A percentile compares a stretch with the other conserved stretches of the same genome.
Evolutionary conservation across 1,284 basidiomycete species (phyloP).

Genomic region (Cystobasidium slooffiae): DNA sequence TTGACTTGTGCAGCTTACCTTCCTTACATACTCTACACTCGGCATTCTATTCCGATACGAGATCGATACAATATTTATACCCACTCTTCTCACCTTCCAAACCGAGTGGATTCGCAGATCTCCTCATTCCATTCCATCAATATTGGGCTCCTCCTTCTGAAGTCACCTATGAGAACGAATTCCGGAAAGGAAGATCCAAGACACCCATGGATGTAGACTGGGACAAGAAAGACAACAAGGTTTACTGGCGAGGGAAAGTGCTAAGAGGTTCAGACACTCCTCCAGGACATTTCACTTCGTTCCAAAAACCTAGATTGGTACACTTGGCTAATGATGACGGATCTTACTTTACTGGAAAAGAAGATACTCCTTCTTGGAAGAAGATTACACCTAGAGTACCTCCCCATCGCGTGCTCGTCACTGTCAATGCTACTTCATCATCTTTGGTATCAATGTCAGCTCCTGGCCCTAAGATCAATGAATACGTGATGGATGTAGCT

Average conservation of each 20-base stretch:
- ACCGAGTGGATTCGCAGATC: constrained; percentile 79
- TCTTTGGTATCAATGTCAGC: constrained; percentile 49
- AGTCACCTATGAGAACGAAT: constrained; percentile 89
- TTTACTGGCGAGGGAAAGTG: constrained; percentile 87
- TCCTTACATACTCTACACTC: constrained; percentile 84
- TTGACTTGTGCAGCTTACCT: constrained; percentile 79
- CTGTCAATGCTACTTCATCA: constrained; percentile 50
- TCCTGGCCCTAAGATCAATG: constrained; percentile 68
- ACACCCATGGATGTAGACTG: constrained; percentile 64
- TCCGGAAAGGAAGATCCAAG: constrained; percentile 50
- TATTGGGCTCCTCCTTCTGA: constrained; percentile 80
- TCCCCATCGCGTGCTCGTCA: constrained; percentile 68
- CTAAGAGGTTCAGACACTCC: constrained; percentile 82
- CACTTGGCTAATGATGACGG: constrained; percentile 48
- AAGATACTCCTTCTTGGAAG: constrained; percentile 25
- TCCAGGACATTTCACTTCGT: constrained; percentile 76
- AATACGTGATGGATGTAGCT: constrained; percentile 82
- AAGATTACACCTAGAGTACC: constrained; percentile 60
- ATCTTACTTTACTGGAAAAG: constrained; percentile 14
- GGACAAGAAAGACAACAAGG: constrained; percentile 71
- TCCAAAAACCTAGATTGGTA: constrained; percentile 80
- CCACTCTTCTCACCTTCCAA: constrained; percentile 90
- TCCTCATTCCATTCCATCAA: constrained; percentile 90
- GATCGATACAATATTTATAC: constrained; percentile 79
- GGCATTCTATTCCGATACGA: constrained; percentile 94